Percentiles rank a stretch among this genome's conserved stretches.
These are phyloP conservation scores for Annulohypoxylon bovei DNA, from an alignment of 495 filamentous ascomycete species.

Conservation along the genomic window DNA sequence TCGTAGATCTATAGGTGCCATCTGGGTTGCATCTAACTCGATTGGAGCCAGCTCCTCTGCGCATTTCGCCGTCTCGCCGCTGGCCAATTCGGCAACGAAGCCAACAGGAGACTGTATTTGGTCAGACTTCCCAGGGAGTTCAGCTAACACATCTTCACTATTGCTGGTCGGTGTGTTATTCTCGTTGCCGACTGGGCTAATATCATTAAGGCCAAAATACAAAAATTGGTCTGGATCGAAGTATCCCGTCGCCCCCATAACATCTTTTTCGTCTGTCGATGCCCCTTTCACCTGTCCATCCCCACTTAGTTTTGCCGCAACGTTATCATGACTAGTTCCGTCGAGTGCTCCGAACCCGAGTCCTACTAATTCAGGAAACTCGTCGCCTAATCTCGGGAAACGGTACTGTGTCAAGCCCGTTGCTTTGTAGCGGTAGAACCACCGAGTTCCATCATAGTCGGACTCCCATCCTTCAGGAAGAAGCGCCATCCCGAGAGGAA, in stretches of 20 bases:
- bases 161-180: not conserved
- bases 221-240: conserved; percentile 57
- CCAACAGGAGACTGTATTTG: conserved; percentile 48
- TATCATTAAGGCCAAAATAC: conserved; percentile 54
- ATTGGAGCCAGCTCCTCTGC: conserved; percentile 55
- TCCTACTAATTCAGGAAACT: conserved; percentile 58
- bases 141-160: conserved; percentile 19
- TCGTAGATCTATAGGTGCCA: conserved; percentile 33
- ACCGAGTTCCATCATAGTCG: conserved; percentile 60
- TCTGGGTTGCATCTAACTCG: conserved; percentile 49
- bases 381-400: conserved; percentile 60
- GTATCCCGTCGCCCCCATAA: conserved; percentile 47
- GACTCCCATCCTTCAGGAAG: conserved; percentile 60
- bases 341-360: conserved; percentile 45
- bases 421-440: conserved; percentile 59
- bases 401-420: conserved; percentile 59
- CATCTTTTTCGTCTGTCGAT: conserved; percentile 16
- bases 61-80: conserved; percentile 48
- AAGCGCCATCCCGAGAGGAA: conserved; percentile 40
- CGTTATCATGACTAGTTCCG: conserved; percentile 9
- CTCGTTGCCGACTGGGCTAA: conserved; percentile 46
- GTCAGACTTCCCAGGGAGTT: conserved; percentile 41
- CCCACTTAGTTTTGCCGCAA: conserved; percentile 31
- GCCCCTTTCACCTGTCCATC: conserved; percentile 5
- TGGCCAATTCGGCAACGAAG: conserved; percentile 57